Evolutionary conservation across 208 protist species (phyloP).

Genomic region (Acanthamoeba culbertsoni): DNA sequence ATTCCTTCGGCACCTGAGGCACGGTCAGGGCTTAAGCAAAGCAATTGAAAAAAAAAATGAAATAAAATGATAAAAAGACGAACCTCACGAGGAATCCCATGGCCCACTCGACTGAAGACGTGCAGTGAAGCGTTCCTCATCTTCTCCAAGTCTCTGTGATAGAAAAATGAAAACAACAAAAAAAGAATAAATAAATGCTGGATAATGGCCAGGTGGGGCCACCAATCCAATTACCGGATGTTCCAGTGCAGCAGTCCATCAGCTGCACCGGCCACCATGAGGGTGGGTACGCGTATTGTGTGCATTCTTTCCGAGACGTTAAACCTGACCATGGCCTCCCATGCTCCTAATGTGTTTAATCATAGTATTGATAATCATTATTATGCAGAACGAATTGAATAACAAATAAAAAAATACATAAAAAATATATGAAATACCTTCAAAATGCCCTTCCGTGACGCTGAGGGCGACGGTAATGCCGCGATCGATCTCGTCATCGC

Average conservation of each 20-base stretch:
- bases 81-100: background rate
- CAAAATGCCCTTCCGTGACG: background rate
- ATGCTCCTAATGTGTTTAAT: background rate
- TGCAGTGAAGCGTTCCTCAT: background rate
- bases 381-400: background rate
- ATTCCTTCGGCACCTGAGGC: background rate
- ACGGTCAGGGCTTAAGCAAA: background rate
- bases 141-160: background rate
- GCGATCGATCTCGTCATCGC: background rate
- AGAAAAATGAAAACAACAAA: background rate
- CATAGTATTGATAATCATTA: background rate
- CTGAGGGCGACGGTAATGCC: background rate
- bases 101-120: constrained; percentile 9
- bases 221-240: background rate
- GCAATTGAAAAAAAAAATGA: too few relatives aligned
- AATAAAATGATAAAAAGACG: too few relatives aligned
- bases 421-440: background rate
- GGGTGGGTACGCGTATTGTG: background rate
- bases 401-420: background rate
- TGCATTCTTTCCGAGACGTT: background rate
- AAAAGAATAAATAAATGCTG: background rate
- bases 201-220: too few relatives aligned
- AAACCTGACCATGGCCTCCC: constrained; percentile 8
- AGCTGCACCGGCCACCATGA: background rate
- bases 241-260: background rate